Conservation (phyloP, 1,284 basidiomycete genomes). For the Pseudozyma sp. region DNA sequence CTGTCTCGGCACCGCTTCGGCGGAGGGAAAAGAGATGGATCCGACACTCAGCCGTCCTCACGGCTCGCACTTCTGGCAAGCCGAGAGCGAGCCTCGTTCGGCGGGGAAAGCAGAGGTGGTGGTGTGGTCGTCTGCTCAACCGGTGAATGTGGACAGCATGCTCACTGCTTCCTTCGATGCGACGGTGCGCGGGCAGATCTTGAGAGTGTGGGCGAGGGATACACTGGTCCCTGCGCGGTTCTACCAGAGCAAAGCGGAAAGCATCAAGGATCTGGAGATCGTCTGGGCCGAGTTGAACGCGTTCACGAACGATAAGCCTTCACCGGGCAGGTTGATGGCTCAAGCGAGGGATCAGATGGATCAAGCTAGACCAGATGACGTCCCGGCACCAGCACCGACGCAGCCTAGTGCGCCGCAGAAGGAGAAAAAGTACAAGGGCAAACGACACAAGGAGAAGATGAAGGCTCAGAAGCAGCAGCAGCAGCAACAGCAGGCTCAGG, state of each 20-base stretch:
- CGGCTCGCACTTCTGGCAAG: conserved; percentile 53
- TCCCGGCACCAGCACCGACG: conserved; percentile 5
- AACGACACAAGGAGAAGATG: conserved; percentile 7
- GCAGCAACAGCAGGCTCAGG: conserved; percentile 1
- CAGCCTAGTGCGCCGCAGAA: conserved; percentile 2
- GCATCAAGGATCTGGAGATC: conserved; percentile 79
- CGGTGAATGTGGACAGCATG: conserved; percentile 78
- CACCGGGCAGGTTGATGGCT: conserved; percentile 23
- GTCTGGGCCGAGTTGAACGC: conserved; percentile 75
- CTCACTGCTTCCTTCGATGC: conserved; percentile 53
- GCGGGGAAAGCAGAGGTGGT: conserved; percentile 80
- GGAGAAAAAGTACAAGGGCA: conserved; percentile 11
- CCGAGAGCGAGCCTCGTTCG: conserved; percentile 7
- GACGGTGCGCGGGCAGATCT: conserved; percentile 71
- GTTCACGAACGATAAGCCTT: conserved; percentile 6
- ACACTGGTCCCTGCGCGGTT: conserved; percentile 72
- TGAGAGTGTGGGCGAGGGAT: conserved; percentile 82
- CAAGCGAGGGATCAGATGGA: conserved; percentile 34
- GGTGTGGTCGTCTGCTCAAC: conserved; percentile 88
- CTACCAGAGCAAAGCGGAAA: conserved; percentile 27
- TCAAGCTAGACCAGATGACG: conserved; percentile 24
- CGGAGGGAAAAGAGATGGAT: background rate
- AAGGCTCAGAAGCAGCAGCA: background rate
- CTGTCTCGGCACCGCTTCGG: conserved; percentile 53
- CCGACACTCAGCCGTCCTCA: conserved; percentile 15